Percentiles rank a stretch among this genome's conserved stretches.
These are phyloP conservation scores for Lanmaoa rubissima DNA, from an alignment of 768 basidiomycete genomes.

Conservation along the genomic window DNA sequence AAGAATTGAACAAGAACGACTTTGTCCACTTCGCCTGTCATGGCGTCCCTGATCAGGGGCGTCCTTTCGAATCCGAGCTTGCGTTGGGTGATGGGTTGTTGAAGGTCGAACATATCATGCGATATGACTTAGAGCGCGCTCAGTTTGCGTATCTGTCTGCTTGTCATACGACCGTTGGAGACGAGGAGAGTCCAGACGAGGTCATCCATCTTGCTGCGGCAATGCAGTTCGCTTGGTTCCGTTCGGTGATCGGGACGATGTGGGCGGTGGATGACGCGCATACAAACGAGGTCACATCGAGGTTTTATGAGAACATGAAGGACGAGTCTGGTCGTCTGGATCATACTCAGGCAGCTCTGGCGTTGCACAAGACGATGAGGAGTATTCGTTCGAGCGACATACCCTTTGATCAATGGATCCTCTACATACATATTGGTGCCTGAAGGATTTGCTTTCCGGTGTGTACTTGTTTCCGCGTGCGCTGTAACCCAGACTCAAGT, in stretches of 20 bases:
- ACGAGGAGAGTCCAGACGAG: neutral
- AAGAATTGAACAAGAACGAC: neutral
- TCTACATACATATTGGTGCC: neutral
- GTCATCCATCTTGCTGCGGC: slow-evolving; percentile 5
- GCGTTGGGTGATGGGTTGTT: neutral
- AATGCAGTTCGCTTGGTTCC: slow-evolving; percentile 5
- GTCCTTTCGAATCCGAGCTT: slow-evolving; percentile 17
- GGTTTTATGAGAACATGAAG: slow-evolving; percentile 1
- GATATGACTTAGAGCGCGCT: neutral
- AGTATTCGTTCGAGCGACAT: neutral
- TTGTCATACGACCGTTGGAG: slow-evolving; percentile 14
- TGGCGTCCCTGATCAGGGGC: slow-evolving; percentile 5
- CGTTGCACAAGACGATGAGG: neutral
- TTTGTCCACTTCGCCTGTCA: slow-evolving; percentile 23
- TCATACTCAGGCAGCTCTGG: neutral
- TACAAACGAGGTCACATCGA: neutral
- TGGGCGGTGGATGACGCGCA: slow-evolving; percentile 11
- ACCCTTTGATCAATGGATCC: slow-evolving; percentile 3
- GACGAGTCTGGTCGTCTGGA: neutral
- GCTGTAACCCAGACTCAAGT: neutral
- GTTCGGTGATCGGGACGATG: slow-evolving; percentile 13
- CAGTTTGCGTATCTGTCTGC: slow-evolving; percentile 24
- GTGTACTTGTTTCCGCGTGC: neutral
- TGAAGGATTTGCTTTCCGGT: neutral
- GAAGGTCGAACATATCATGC: slow-evolving; percentile 7